A percentile compares a stretch with the other conserved stretches of the same genome.
phyloP scores from a whole-genome alignment of 2,329 filamentous ascomycete genomes.

The Sporothrix pseudoabietina region DNA sequence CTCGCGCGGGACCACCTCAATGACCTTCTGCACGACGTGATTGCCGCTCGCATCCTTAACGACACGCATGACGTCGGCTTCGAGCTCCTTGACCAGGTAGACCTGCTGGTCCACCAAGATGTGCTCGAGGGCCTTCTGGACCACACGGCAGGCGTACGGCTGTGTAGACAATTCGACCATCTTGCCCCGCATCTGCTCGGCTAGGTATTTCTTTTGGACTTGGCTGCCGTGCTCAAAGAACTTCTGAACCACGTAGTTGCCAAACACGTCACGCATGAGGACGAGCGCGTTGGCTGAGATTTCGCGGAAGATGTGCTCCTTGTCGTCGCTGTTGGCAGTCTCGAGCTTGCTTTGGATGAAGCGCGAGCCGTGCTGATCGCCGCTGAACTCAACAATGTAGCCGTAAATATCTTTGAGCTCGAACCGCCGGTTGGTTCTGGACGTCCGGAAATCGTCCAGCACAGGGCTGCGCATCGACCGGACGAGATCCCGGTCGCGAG shows the following conservation, averaged over 20 bases:
- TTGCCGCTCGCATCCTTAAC: slow-evolving; percentile 91
- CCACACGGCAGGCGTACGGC: slow-evolving; percentile 92
- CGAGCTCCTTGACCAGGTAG: slow-evolving; percentile 64
- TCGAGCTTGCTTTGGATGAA: slow-evolving; percentile 95
- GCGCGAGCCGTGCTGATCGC: slow-evolving; percentile 91
- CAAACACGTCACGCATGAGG: slow-evolving; percentile 94
- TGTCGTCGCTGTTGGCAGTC: slow-evolving; percentile 92
- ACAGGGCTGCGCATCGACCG: slow-evolving; percentile 63
- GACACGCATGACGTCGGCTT: slow-evolving; percentile 72
- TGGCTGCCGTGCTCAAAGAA: slow-evolving; percentile 96
- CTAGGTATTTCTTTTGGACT: slow-evolving; percentile 84
- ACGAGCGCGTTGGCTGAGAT: slow-evolving; percentile 82
- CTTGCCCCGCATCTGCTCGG: slow-evolving; percentile 83
- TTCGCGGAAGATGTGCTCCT: slow-evolving; percentile 85
- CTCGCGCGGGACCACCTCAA: slow-evolving; percentile 74
- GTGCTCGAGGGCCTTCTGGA: slow-evolving; percentile 94
- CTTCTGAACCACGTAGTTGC: slow-evolving; percentile 98
- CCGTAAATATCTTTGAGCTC: slow-evolving; percentile 87
- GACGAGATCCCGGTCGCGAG: slow-evolving; percentile 28
- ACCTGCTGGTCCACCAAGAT: slow-evolving; percentile 85
- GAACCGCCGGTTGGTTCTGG: slow-evolving; percentile 70
- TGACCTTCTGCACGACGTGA: slow-evolving; percentile 93
- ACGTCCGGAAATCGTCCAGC: slow-evolving; percentile 75
- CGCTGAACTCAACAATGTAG: slow-evolving; percentile 90
- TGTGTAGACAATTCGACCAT: slow-evolving; percentile 78